Evolutionary conservation across 2,329 filamentous ascomycete species (phyloP).

Genomic region (Monilinia laxa): DNA sequence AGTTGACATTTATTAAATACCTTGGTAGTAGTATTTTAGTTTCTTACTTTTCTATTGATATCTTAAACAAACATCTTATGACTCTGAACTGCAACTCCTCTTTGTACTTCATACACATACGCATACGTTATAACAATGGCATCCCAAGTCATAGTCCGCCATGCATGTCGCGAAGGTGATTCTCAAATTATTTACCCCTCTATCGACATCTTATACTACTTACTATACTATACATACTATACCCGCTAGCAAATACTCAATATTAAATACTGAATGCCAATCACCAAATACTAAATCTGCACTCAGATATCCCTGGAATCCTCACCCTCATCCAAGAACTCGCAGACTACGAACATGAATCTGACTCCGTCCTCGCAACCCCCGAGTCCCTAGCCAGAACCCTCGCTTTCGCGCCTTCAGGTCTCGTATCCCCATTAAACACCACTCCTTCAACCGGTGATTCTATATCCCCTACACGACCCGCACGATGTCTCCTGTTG

Average conservation of each 20-base stretch:
- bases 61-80: neutral
- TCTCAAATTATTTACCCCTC: neutral
- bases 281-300: neutral
- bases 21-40: neutral
- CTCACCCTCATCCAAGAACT: conserved; percentile 80
- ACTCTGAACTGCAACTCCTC: neutral
- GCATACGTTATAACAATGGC: neutral
- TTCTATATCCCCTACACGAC: conserved; percentile 55
- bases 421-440: conserved; percentile 47
- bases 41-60: neutral
- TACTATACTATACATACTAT: neutral
- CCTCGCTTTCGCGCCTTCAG: conserved; percentile 68
- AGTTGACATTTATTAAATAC: too few relatives aligned
- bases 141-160: conserved; percentile 11
- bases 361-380: conserved; percentile 74
- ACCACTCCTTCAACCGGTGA: conserved; percentile 48
- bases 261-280: neutral
- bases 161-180: conserved; percentile 20
- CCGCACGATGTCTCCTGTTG: conserved; percentile 74
- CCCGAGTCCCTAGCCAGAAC: conserved; percentile 69
- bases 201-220: neutral
- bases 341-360: conserved; percentile 81
- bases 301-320: conserved; percentile 75
- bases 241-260: too few relatives aligned
- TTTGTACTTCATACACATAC: neutral